Conservation (phyloP, 2,329 filamentous ascomycete genomes). For the Beauveria rudraprayagi region DNA sequence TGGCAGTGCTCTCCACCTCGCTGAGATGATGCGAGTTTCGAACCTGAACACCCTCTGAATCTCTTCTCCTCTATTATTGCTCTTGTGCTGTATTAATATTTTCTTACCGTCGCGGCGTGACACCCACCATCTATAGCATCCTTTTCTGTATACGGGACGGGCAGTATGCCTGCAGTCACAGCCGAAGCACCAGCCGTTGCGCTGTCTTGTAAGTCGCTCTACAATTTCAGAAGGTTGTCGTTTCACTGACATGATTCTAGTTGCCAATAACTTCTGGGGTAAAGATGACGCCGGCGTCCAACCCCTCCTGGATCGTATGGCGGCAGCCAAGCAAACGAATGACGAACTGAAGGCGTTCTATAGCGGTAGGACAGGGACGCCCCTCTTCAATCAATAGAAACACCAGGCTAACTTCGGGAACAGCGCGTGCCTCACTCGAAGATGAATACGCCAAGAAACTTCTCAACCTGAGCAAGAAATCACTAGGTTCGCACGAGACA, state of each 20-base stretch:
- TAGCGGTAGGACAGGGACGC: constrained; percentile 44
- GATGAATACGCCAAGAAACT: constrained; percentile 94
- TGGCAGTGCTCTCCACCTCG: neutral
- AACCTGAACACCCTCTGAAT: neutral
- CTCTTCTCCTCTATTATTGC: neutral
- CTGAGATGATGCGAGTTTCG: neutral
- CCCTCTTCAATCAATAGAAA: too few species aligned
- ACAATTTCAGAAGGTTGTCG: neutral
- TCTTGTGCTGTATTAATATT: neutral
- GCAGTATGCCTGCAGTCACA: constrained; percentile 50
- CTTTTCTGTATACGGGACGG: neutral
- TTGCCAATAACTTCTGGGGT: constrained; percentile 99
- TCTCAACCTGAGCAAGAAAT: constrained; percentile 75
- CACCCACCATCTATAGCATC: neutral
- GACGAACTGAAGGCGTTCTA: constrained; percentile 95
- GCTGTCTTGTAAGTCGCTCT: constrained; percentile 49
- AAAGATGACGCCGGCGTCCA: constrained; percentile 95
- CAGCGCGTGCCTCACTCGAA: constrained; percentile 85
- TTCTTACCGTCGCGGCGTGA: neutral
- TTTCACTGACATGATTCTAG: constrained; percentile 35
- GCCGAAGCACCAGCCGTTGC: constrained; percentile 57
- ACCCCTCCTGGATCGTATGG: constrained; percentile 90
- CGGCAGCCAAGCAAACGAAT: constrained; percentile 84
- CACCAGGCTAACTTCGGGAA: neutral
- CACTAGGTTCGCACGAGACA: constrained; percentile 78